phyloP scores from a whole-genome alignment of 1,284 basidiomycete species.

The Papiliotrema laurentii region DNA sequence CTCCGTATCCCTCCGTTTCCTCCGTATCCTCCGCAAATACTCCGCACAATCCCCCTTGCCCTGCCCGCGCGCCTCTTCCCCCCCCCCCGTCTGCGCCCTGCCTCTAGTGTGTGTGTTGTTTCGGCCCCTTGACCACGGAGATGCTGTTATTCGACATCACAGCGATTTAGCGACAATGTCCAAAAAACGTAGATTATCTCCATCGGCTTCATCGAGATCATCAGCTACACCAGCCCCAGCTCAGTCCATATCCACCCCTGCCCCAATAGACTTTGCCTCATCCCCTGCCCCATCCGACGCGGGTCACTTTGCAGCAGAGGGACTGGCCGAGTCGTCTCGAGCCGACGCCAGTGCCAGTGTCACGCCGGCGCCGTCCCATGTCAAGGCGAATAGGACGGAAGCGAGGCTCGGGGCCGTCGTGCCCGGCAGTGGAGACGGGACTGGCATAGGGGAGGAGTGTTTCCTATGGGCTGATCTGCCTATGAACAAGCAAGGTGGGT shows the following conservation, averaged over 20 bases:
- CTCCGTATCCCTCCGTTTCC: no score
- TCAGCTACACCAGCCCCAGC: conserved; percentile 19
- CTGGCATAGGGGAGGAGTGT: conserved; percentile 39
- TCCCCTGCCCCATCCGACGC: conserved; percentile 2
- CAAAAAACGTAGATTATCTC: conserved; percentile 9
- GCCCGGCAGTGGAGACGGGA: conserved; percentile 35
- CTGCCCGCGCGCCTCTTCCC: no score
- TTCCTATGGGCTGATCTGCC: conserved; percentile 45
- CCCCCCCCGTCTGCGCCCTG: no score
- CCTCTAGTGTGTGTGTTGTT: no score
- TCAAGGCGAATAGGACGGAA: conserved; percentile 10
- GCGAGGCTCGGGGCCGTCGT: conserved; percentile 21
- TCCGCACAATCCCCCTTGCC: no score
- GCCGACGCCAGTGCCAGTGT: conserved; percentile 12
- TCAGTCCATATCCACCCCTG: background rate
- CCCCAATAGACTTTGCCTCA: background rate
- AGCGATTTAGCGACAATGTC: background rate
- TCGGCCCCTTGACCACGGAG: background rate
- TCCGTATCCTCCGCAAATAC: no score
- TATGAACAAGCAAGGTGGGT: conserved; percentile 41
- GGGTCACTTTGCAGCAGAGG: no score
- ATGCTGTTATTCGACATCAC: background rate
- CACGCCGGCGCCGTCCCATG: conserved; percentile 16
- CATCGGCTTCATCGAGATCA: conserved; percentile 13
- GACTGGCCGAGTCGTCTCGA: conserved; percentile 4